phyloP scores from a whole-genome alignment of 306 rosid genomes.

The Albizia julibrissin region DNA sequence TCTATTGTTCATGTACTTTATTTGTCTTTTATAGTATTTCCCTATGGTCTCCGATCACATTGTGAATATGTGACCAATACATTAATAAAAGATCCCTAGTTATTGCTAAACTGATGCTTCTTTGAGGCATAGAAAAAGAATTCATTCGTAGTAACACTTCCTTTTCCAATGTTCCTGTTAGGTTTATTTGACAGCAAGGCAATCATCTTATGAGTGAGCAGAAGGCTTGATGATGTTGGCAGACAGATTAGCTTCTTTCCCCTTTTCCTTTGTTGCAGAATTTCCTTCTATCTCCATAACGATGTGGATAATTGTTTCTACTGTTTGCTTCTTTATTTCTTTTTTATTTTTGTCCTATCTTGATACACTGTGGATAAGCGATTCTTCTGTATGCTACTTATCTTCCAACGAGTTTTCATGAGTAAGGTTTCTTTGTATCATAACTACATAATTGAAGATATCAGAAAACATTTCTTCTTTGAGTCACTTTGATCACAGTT shows the following conservation, averaged over 20 bases:
- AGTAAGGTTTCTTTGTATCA: neutral
- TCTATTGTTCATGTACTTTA: neutral
- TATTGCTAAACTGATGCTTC: neutral
- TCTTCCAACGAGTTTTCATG: neutral
- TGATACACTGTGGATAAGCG: neutral
- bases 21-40: neutral
- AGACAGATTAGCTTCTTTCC: slow-evolving; percentile 3
- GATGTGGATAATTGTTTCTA: neutral
- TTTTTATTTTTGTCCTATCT: too few species aligned
- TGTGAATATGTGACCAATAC: neutral
- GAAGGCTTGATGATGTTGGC: neutral
- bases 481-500: neutral
- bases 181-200: neutral
- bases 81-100: neutral
- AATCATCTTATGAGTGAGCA: neutral
- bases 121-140: neutral
- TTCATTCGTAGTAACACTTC: neutral
- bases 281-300: neutral
- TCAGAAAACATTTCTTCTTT: neutral
- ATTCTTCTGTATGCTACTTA: neutral
- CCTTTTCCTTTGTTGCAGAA: neutral
- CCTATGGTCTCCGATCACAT: neutral
- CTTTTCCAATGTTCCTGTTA: neutral
- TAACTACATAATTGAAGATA: neutral
- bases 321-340: neutral